phyloP scores from a whole-genome alignment of 129 eudicot genomes.

The Artemisia argyi region DNA sequence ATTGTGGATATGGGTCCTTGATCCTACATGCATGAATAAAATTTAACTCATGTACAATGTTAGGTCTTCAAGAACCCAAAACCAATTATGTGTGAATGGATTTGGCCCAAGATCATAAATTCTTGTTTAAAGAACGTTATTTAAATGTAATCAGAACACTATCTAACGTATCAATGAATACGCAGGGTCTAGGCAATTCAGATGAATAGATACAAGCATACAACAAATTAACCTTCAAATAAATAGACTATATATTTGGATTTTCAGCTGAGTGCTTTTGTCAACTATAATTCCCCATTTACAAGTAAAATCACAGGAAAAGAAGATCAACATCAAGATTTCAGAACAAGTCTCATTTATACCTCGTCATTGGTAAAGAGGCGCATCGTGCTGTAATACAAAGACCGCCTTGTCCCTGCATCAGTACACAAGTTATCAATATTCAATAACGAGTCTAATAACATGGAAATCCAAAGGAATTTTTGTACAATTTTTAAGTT shows the following conservation, averaged over 20 bases:
- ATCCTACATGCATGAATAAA: background rate
- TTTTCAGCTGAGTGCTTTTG: conserved; percentile 10
- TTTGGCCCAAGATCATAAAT: no score
- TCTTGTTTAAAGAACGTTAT: no score
- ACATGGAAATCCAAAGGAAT: background rate
- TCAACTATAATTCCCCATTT: conserved; percentile 1
- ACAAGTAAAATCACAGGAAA: conserved; percentile 11
- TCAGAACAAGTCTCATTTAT: conserved; percentile 15
- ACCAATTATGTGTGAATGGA: no score
- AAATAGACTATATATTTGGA: conserved; percentile 9
- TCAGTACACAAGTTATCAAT: conserved; percentile 16
- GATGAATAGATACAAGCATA: conserved; percentile 3
- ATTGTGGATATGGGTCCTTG: background rate
- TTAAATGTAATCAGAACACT: no score
- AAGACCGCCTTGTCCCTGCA: conserved; percentile 85
- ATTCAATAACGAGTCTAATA: background rate
- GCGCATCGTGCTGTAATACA: conserved; percentile 73
- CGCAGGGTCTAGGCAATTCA: background rate
- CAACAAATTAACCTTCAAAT: conserved; percentile 7
- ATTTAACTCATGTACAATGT: background rate
- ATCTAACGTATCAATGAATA: background rate
- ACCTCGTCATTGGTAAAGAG: conserved; percentile 80
- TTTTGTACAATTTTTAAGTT: no score
- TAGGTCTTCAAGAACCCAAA: background rate
- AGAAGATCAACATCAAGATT: background rate